These are phyloP conservation scores for Limnanthes douglasii DNA, from an alignment of 345 rosid genomes.

Conservation along the genomic window DNA sequence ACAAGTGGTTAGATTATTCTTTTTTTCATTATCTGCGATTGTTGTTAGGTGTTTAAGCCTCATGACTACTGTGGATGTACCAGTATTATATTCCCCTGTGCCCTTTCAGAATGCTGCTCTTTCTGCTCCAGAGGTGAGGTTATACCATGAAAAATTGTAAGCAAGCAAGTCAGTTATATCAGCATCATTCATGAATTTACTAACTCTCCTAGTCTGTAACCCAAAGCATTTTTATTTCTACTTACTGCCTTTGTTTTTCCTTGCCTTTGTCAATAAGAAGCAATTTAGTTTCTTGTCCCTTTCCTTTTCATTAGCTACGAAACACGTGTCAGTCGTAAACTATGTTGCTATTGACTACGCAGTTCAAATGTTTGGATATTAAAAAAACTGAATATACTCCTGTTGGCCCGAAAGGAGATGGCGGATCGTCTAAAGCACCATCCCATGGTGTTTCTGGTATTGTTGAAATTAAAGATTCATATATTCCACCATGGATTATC, in stretches of 20 bases:
- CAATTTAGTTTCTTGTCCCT: not conserved
- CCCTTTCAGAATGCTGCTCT: constrained; percentile 74
- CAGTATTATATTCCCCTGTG: constrained; percentile 59
- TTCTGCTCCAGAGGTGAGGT: constrained; percentile 63
- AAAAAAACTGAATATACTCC: constrained; percentile 25
- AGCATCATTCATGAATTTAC: no score
- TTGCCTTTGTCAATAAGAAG: not conserved
- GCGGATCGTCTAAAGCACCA: constrained; percentile 10
- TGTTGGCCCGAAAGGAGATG: constrained; percentile 13
- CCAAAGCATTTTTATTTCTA: not conserved
- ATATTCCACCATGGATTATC: constrained; percentile 79
- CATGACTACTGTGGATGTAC: constrained; percentile 61
- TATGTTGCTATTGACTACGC: constrained; percentile 21
- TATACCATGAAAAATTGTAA: no score
- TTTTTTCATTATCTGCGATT: constrained; percentile 13
- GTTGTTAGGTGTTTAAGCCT: constrained; percentile 51
- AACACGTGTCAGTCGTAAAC: no score
- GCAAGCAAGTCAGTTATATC: no score
- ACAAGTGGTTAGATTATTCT: no score
- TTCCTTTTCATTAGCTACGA: not conserved
- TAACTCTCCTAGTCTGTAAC: no score
- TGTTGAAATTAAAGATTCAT: constrained; percentile 52
- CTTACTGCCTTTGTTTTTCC: not conserved
- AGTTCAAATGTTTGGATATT: constrained; percentile 69
- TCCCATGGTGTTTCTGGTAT: constrained; percentile 22